Evolutionary conservation across 768 basidiomycete genomes (phyloP).

Genomic region (Rhizopogon vesiculosus): DNA sequence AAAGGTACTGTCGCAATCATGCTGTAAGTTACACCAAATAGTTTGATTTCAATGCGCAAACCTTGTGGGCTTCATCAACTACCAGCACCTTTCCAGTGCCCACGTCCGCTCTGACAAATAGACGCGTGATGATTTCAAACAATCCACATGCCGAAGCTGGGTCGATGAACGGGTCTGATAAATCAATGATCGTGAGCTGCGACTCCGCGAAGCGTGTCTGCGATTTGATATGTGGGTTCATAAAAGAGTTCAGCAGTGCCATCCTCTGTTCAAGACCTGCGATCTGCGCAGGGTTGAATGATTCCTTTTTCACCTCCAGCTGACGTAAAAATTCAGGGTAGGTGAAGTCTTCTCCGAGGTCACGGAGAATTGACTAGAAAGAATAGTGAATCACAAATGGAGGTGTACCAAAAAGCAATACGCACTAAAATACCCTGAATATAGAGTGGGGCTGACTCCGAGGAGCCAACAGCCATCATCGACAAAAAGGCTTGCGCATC

Average conservation of each 20-base stretch:
- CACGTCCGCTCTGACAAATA: slow-evolving; percentile 59
- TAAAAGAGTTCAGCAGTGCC: slow-evolving; percentile 54
- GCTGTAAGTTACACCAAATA: background rate
- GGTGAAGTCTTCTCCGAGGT: slow-evolving; percentile 56
- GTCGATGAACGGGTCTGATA: slow-evolving; percentile 74
- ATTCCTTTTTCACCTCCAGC: slow-evolving; percentile 40
- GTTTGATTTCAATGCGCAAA: slow-evolving; percentile 12
- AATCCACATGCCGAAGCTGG: slow-evolving; percentile 59
- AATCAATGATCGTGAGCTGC: slow-evolving; percentile 61
- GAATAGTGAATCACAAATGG: background rate
- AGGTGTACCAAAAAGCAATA: background rate
- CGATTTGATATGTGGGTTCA: slow-evolving; percentile 37
- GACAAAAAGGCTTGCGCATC: slow-evolving; percentile 67
- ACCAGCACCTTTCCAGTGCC: slow-evolving; percentile 64
- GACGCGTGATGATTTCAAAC: slow-evolving; percentile 63
- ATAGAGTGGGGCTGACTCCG: slow-evolving; percentile 61
- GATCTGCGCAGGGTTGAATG: slow-evolving; percentile 54
- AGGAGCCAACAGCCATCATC: slow-evolving; percentile 68
- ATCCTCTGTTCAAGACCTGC: slow-evolving; percentile 59
- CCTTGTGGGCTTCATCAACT: slow-evolving; percentile 77
- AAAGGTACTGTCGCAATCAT: slow-evolving; percentile 48
- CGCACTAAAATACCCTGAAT: slow-evolving; percentile 64
- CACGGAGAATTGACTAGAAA: slow-evolving; percentile 53
- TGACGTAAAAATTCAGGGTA: slow-evolving; percentile 44
- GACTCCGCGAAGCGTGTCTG: slow-evolving; percentile 46